A percentile compares a stretch with the other conserved stretches of the same genome.
Evolutionary conservation across 257 asterid species (phyloP).

Genomic region (Linaria vulgaris): DNA sequence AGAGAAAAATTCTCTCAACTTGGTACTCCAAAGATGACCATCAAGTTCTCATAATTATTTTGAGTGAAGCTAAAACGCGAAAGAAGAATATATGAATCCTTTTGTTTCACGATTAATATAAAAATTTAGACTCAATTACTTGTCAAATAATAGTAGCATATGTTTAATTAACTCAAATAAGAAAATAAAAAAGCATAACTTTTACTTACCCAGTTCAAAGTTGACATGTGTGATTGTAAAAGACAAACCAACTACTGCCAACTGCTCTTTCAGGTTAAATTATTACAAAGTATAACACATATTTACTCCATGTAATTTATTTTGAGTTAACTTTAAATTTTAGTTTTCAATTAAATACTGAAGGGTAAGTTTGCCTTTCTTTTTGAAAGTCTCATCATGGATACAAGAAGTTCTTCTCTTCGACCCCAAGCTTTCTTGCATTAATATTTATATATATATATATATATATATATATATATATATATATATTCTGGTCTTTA

Average conservation of each 20-base stretch:
- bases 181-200: constrained; percentile 21
- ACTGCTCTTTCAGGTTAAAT: constrained; percentile 73
- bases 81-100: not conserved
- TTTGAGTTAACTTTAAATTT: too few relatives aligned
- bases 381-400: constrained; percentile 30
- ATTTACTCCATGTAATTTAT: too few relatives aligned
- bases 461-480: too few relatives aligned
- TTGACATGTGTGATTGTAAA: constrained; percentile 47
- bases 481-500: constrained; percentile 10
- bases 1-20: too few relatives aligned
- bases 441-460: too few relatives aligned
- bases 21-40: too few relatives aligned
- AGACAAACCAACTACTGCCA: constrained; percentile 64
- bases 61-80: not conserved
- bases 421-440: constrained; percentile 65
- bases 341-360: too few relatives aligned
- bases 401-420: constrained; percentile 76
- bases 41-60: too few relatives aligned
- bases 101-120: too few relatives aligned
- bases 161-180: not conserved
- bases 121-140: too few relatives aligned
- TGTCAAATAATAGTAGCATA: not conserved
- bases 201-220: constrained; percentile 51
- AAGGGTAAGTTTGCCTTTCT: constrained; percentile 24
- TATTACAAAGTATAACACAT: constrained; percentile 56